phyloP scores from a whole-genome alignment of 768 basidiomycete species.

The Serendipita sp. region DNA sequence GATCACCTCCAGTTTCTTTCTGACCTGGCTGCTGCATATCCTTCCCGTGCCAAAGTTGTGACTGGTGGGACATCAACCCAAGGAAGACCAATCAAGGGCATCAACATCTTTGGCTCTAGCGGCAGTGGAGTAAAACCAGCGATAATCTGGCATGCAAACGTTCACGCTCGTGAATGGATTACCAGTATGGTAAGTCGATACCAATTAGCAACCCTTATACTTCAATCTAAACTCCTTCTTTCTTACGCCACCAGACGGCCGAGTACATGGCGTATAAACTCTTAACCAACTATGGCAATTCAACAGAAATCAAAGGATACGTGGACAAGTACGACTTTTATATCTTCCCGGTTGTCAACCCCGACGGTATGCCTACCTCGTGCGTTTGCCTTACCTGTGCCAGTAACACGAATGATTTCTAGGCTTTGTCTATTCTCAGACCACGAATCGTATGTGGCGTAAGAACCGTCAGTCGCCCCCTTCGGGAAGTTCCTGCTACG shows the following conservation, averaged over 20 bases:
- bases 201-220: neutral
- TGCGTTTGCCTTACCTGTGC: too few relatives aligned
- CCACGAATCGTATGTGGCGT: constrained; percentile 2
- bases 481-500: neutral
- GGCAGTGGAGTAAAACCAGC: neutral
- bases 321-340: constrained; percentile 5
- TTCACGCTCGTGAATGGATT: constrained; percentile 3
- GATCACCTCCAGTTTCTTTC: neutral
- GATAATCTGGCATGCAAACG: constrained; percentile 2
- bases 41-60: neutral
- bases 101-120: neutral
- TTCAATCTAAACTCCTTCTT: neutral
- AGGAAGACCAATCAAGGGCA: neutral
- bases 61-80: neutral
- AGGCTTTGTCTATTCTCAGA: constrained; percentile 2
- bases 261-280: constrained; percentile 3
- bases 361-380: neutral
- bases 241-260: neutral
- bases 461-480: constrained; percentile 2
- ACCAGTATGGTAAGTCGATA: neutral
- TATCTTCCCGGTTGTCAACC: constrained; percentile 1
- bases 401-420: too few relatives aligned
- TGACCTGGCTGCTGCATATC: neutral
- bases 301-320: constrained; percentile 1
- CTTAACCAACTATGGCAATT: neutral